These are phyloP conservation scores for Gamarada debralockiae DNA, from an alignment of 495 filamentous ascomycete species.

Conservation along the genomic window DNA sequence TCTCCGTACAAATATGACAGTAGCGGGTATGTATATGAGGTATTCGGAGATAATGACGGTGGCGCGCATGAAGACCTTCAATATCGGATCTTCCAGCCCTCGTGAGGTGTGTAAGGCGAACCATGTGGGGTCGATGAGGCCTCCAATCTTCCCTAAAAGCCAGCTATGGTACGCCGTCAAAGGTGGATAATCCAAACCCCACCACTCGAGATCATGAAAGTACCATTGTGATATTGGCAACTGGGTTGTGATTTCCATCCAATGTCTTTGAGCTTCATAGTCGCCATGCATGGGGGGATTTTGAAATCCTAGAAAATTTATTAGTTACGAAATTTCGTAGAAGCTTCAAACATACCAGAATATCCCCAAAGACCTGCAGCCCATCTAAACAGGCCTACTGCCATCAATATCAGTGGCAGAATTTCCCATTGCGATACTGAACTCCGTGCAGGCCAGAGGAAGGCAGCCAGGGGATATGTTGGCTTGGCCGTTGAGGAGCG, in stretches of 20 bases:
- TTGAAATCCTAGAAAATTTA: conserved; percentile 64
- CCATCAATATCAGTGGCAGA: conserved; percentile 83
- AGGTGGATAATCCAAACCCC: conserved; percentile 96
- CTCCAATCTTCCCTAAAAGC: conserved; percentile 82
- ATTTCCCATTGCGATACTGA: conserved; percentile 89
- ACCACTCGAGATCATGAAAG: conserved; percentile 93
- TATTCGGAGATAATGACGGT: conserved; percentile 90
- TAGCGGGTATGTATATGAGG: conserved; percentile 79
- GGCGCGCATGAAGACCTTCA: conserved; percentile 94
- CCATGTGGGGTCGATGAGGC: conserved; percentile 74
- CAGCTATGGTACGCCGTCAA: conserved; percentile 98
- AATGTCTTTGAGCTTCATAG: conserved; percentile 95
- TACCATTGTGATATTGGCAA: conserved; percentile 94
- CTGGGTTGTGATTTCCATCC: conserved; percentile 94
- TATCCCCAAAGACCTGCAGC: conserved; percentile 89
- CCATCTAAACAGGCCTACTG: conserved; percentile 89
- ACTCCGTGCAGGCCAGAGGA: conserved; percentile 86
- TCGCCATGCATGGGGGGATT: conserved; percentile 92
- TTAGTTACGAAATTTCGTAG: no score
- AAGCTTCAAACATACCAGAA: conserved; percentile 58
- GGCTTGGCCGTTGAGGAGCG: conserved; percentile 28
- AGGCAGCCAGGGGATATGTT: conserved; percentile 81
- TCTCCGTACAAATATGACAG: conserved; percentile 75
- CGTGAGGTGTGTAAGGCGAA: conserved; percentile 85
- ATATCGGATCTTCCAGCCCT: conserved; percentile 66